phyloP scores from a whole-genome alignment of 2,329 filamentous ascomycete species.

The Verticillium longisporum region DNA sequence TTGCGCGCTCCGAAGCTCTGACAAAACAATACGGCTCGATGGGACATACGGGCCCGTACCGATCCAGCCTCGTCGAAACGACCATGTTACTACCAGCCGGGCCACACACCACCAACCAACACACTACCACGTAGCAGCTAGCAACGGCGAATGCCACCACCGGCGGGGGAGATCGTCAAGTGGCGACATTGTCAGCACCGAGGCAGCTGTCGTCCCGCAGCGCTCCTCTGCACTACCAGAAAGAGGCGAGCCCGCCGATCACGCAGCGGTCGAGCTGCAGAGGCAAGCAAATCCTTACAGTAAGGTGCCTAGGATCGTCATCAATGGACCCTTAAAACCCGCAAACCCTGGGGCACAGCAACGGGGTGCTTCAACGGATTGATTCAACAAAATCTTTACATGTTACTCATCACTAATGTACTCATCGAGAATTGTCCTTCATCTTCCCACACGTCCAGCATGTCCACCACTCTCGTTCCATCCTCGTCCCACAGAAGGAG shows the following conservation, averaged over 20 bases:
- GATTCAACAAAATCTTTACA: background rate
- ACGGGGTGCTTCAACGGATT: background rate
- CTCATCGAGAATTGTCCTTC: conserved; percentile 38
- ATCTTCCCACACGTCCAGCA: conserved; percentile 48
- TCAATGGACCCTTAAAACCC: background rate
- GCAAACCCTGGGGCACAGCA: background rate
- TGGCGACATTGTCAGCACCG: background rate
- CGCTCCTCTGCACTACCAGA: too few relatives aligned
- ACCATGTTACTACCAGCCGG: too few relatives aligned
- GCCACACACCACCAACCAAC: background rate
- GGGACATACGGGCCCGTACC: too few relatives aligned
- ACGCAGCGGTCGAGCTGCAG: too few relatives aligned
- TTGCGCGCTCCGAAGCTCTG: too few relatives aligned
- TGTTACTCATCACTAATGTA: background rate
- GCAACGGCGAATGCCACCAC: background rate
- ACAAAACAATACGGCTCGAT: too few relatives aligned
- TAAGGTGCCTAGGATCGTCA: background rate
- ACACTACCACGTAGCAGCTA: background rate
- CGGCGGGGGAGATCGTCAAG: background rate
- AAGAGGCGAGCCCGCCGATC: too few relatives aligned
- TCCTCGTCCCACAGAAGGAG: conserved; percentile 40
- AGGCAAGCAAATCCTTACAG: too few relatives aligned
- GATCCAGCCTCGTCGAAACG: too few relatives aligned
- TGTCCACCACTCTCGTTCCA: conserved; percentile 51
- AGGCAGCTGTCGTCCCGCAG: too few relatives aligned